Evolutionary conservation across 805 yeast genomes (phyloP), one percentile per base, ranked within the genome.

Genomic region (Candida piceae): DNA sequence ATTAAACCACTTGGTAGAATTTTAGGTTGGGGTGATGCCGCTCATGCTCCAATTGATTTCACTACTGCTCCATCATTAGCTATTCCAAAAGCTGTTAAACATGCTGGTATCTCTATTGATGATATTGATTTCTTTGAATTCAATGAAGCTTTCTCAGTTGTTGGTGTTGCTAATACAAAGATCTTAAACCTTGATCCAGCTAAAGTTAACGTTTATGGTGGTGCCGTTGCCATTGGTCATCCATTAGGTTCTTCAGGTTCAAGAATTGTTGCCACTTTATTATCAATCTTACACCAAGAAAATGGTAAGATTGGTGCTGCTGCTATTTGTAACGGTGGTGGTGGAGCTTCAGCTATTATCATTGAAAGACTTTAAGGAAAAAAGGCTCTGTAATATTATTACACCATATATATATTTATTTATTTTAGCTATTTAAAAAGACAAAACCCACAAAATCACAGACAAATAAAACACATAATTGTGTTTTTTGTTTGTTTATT

Each of bases 311-410:
- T 80, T 50, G 99, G 99, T 62, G 87, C 79, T 49, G 97, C 96
- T 54, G 96, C 87, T 62, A 82, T 93, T 59, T 93, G 98, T 75
- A 93, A 93, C 64, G 98, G 99, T 71, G 99, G 99, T 57, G 99
- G 99, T 62, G 99, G 98, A 61, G 97, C 97, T 34, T 83, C 95
- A 39, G 81, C 97, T 18, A 70, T 93, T 54, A 86, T 93, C 44
- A 76, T 93, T 53, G 96, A 89, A 70, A 78, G 70, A 53, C 55
- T 78, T 31, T 73, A 62, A 18, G 13, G 7, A 15, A 19, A 33
- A 42, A 20, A 19, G 15, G 5, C n/a, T n/a, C n/a, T n/a, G n/a
- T n/a, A n/a, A n/a, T n/a, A n/a, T n/a, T n/a, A n/a, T n/a, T n/a
- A n/a, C n/a, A n/a, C n/a, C n/a, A n/a, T n/a, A n/a, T n/a, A n/a